phyloP scores from a whole-genome alignment of 176 grass and related monocot species.

The Phyllostachys edulis region DNA sequence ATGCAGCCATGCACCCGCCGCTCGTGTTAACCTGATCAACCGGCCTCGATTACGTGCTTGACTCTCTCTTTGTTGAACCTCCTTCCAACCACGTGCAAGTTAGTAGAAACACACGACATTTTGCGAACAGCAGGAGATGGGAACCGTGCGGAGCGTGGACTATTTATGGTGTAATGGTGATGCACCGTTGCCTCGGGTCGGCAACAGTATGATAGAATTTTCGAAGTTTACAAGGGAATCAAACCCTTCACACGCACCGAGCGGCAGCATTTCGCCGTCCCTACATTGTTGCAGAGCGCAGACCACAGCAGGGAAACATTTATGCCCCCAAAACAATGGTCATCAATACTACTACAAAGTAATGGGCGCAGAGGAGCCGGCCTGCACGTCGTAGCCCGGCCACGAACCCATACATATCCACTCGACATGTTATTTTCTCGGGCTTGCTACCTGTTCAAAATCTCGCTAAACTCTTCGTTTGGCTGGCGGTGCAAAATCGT shows the following conservation, averaged over 20 bases:
- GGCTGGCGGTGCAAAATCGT: no score
- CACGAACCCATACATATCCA: not conserved
- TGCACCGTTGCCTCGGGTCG: not conserved
- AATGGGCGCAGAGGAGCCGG: not conserved
- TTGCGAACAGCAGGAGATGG: not conserved
- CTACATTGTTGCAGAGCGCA: not conserved
- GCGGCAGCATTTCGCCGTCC: not conserved
- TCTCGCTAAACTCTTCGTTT: not conserved
- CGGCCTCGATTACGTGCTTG: not conserved
- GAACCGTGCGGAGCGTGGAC: not conserved
- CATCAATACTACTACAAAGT: not conserved
- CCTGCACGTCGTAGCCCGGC: not conserved
- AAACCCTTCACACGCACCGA: not conserved
- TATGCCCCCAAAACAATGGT: not conserved
- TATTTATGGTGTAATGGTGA: no score
- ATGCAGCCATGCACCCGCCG: not conserved
- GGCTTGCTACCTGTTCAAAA: not conserved
- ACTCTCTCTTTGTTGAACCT: not conserved
- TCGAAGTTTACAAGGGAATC: not conserved
- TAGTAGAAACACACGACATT: not conserved
- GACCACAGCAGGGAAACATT: not conserved
- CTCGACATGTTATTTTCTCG: not conserved
- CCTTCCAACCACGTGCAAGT: not conserved
- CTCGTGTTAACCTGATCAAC: not conserved
- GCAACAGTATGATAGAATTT: not conserved